These are phyloP conservation scores for Mucor plumbeus DNA, from an alignment of 371 early-diverging fungal species.

Conservation along the genomic window DNA sequence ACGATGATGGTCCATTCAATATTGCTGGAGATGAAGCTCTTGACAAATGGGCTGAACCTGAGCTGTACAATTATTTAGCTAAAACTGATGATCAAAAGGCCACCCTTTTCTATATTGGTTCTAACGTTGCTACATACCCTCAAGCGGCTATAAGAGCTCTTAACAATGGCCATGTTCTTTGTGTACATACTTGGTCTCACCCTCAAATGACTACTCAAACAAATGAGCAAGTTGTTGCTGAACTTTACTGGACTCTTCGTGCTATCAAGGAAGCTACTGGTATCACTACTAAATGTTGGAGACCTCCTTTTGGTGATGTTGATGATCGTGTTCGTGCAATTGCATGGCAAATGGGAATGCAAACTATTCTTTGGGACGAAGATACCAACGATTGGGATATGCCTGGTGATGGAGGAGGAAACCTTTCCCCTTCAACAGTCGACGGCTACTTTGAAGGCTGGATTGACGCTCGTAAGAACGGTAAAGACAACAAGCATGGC, in stretches of 20 bases:
- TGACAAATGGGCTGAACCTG: constrained; percentile 46
- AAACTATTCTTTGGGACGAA: constrained; percentile 51
- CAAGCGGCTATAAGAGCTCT: constrained; percentile 53
- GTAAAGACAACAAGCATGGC: constrained; percentile 36
- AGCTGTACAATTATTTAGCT: constrained; percentile 56
- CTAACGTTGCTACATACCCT: constrained; percentile 51
- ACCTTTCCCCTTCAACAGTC: constrained; percentile 35
- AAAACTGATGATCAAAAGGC: constrained; percentile 42
- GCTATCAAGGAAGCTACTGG: constrained; percentile 63
- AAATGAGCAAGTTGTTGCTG: constrained; percentile 61
- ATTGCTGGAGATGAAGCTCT: constrained; percentile 27
- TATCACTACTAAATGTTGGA: constrained; percentile 57
- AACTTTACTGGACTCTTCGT: constrained; percentile 58
- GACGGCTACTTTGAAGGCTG: constrained; percentile 50
- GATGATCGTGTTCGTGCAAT: constrained; percentile 63
- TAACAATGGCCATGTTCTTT: constrained; percentile 53
- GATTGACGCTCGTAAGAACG: constrained; percentile 40
- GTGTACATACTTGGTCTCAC: constrained; percentile 68
- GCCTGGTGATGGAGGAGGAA: constrained; percentile 52
- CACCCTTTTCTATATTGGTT: constrained; percentile 51
- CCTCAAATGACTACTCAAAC: constrained; percentile 58
- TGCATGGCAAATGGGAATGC: constrained; percentile 57
- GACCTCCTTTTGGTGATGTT: constrained; percentile 62
- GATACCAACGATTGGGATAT: constrained; percentile 56
- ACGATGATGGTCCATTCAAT: constrained; percentile 56